Evolutionary conservation across 2,329 filamentous ascomycete genomes (phyloP).

Genomic region (Myriosclerotinia duriaeana): DNA sequence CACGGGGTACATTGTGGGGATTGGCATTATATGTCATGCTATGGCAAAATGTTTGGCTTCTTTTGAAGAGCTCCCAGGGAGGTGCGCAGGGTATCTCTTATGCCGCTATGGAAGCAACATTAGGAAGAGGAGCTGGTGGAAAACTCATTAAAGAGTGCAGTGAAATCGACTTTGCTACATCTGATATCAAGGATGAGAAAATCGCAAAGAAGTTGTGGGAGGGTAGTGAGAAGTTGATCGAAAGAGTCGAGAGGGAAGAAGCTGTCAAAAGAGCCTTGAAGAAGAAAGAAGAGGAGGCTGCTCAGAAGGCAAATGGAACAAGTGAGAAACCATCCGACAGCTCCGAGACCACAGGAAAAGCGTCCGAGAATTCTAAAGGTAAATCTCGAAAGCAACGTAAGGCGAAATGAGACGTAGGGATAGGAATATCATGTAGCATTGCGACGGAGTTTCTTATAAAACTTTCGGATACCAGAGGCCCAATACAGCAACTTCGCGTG

Average conservation of each 20-base stretch:
- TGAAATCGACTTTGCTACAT: slow-evolving; percentile 67
- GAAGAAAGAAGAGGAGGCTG: slow-evolving; percentile 44
- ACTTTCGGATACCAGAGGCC: slow-evolving; percentile 9
- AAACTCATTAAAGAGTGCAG: slow-evolving; percentile 86
- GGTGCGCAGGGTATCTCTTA: slow-evolving; percentile 85
- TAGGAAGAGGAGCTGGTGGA: slow-evolving; percentile 64
- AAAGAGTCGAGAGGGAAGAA: slow-evolving; percentile 76
- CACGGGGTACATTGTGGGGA: slow-evolving; percentile 78
- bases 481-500: background rate
- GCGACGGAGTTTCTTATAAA: slow-evolving; percentile 16
- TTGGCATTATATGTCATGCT: slow-evolving; percentile 72
- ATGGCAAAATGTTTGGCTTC: slow-evolving; percentile 81
- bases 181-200: slow-evolving; percentile 74
- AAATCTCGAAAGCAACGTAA: slow-evolving; percentile 39
- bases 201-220: slow-evolving; percentile 87
- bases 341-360: slow-evolving; percentile 43
- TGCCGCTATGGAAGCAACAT: slow-evolving; percentile 77
- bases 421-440: slow-evolving; percentile 15
- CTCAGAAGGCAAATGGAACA: slow-evolving; percentile 35
- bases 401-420: slow-evolving; percentile 28
- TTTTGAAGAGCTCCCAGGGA: slow-evolving; percentile 80
- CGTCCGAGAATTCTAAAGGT: slow-evolving; percentile 34
- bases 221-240: slow-evolving; percentile 79
- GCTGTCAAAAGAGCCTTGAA: slow-evolving; percentile 53
- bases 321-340: slow-evolving; percentile 30